Percentiles rank a stretch among this genome's conserved stretches.
phyloP scores from a whole-genome alignment of 2,329 filamentous ascomycete genomes.

The Phyllosticta citriasiana region DNA sequence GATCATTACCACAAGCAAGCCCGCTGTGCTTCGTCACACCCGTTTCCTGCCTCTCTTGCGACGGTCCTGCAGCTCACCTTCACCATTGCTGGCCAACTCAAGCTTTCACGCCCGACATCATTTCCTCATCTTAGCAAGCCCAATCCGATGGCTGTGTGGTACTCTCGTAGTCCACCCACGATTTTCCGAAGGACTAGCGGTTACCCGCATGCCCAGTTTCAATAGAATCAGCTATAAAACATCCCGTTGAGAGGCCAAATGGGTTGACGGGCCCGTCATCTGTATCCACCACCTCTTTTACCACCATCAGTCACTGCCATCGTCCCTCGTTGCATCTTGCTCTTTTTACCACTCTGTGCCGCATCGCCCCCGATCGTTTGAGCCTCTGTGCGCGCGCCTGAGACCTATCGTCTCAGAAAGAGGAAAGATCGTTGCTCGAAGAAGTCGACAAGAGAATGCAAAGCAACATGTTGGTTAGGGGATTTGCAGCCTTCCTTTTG shows the following conservation, averaged over 20 bases:
- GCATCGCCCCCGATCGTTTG: background rate
- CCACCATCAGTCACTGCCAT: background rate
- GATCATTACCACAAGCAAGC: background rate
- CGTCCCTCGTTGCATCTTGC: background rate
- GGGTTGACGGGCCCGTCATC: background rate
- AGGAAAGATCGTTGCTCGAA: background rate
- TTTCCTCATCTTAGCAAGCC: background rate
- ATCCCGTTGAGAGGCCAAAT: background rate
- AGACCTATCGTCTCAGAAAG: background rate
- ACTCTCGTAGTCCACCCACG: background rate
- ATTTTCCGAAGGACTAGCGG: background rate
- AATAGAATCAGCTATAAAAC: background rate
- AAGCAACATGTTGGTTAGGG: background rate
- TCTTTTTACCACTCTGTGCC: background rate
- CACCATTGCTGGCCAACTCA: background rate
- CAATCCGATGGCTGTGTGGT: background rate
- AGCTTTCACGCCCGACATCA: background rate
- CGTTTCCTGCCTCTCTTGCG: background rate
- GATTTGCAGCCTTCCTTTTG: background rate
- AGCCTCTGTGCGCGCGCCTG: background rate
- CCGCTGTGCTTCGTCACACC: background rate
- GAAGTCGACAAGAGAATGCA: background rate
- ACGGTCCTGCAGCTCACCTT: background rate
- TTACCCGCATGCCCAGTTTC: background rate
- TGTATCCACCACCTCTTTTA: background rate